Percentiles rank a stretch among this genome's conserved stretches.
Conservation (phyloP, 176 grass and related monocot species). For the Hordeum marinum region DNA sequence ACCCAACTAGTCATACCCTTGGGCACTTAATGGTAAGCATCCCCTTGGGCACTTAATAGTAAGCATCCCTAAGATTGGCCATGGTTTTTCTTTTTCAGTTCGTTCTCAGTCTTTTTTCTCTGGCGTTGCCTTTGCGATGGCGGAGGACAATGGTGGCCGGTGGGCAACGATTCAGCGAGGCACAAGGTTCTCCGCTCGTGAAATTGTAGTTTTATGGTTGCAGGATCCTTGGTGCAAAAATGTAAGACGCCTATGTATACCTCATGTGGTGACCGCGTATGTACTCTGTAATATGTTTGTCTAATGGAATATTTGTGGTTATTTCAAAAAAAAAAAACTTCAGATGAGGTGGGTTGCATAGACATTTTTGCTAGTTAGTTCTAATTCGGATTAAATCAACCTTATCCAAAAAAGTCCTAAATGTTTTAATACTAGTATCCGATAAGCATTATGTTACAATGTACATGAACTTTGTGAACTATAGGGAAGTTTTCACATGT, state of each 20-base stretch:
- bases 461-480: background rate
- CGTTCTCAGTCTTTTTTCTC: background rate
- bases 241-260: too few species aligned
- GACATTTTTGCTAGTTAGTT: background rate
- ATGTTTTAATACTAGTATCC: background rate
- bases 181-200: too few species aligned
- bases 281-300: too few species aligned
- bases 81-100: background rate
- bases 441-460: background rate
- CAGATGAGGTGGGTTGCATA: background rate
- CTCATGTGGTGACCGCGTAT: too few species aligned
- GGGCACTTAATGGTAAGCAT: too few species aligned
- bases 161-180: too few species aligned
- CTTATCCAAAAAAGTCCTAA: background rate
- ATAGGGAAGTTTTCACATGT: background rate
- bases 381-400: background rate
- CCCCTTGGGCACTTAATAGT: background rate
- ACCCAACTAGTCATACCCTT: background rate
- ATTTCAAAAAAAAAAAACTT: too few species aligned
- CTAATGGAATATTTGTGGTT: too few species aligned
- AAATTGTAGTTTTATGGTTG: too few species aligned
- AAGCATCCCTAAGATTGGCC: background rate
- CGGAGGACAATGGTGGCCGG: too few species aligned
- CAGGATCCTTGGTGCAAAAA: too few species aligned
- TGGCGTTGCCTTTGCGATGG: too few species aligned